These are phyloP conservation scores for Viola pubescens DNA, from an alignment of 441 rosid species.

Conservation along the genomic window DNA sequence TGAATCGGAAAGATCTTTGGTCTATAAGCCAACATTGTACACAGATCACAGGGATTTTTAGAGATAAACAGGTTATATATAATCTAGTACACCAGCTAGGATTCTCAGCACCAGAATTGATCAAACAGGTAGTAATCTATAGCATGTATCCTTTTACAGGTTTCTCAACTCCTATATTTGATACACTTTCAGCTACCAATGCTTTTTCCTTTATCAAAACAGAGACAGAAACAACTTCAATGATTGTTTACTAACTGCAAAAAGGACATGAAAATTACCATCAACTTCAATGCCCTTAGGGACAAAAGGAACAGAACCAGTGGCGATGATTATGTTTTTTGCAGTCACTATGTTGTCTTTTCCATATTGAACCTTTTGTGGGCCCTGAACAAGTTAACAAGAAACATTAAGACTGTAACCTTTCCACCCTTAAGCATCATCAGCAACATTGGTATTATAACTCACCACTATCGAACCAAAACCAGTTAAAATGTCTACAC, in stretches of 20 bases:
- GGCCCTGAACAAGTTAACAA: slow-evolving; percentile 50
- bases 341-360: slow-evolving; percentile 66
- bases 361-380: slow-evolving; percentile 84
- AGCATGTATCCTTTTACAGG: not conserved
- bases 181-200: not conserved
- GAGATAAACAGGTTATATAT: no score
- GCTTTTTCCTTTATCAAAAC: not conserved
- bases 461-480: slow-evolving; percentile 74
- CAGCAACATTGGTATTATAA: not conserved
- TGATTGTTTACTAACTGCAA: not conserved
- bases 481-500: slow-evolving; percentile 91
- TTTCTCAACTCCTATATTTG: not conserved
- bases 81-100: no score
- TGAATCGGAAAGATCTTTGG: no score
- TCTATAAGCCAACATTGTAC: no score
- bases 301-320: slow-evolving; percentile 96
- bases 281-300: slow-evolving; percentile 97
- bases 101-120: not conserved
- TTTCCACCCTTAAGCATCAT: not conserved
- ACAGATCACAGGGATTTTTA: no score
- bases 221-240: not conserved
- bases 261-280: slow-evolving; percentile 37
- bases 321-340: slow-evolving; percentile 77
- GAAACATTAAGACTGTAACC: not conserved
- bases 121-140: not conserved